phyloP scores from a whole-genome alignment of 2,329 filamentous ascomycete genomes.

The Calonectria montana region DNA sequence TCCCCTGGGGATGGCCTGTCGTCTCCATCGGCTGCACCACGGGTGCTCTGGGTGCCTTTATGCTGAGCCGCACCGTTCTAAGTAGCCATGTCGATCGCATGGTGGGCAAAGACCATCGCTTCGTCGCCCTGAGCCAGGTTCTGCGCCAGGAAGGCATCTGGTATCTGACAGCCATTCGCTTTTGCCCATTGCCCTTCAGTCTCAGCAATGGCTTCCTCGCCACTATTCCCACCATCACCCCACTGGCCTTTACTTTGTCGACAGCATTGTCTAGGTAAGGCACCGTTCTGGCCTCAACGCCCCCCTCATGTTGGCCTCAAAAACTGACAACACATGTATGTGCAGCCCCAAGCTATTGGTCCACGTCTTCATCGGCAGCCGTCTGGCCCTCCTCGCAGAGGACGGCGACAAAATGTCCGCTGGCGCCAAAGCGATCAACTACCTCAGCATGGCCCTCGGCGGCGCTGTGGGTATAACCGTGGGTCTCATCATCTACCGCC shows the following conservation, averaged over 20 bases:
- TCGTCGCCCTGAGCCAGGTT: constrained; percentile 88
- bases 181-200: constrained; percentile 93
- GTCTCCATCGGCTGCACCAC: constrained; percentile 81
- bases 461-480: constrained; percentile 78
- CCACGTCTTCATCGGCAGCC: constrained; percentile 90
- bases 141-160: constrained; percentile 91
- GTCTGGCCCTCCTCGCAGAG: constrained; percentile 86
- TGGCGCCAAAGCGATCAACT: constrained; percentile 84
- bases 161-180: constrained; percentile 88
- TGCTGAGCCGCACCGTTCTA: constrained; percentile 83
- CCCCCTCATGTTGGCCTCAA: not conserved
- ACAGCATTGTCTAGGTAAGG: constrained; percentile 78
- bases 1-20: constrained; percentile 80
- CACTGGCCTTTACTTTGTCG: constrained; percentile 80
- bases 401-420: constrained; percentile 84
- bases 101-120: constrained; percentile 85
- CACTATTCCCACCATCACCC: constrained; percentile 89
- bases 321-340: constrained; percentile 12
- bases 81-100: constrained; percentile 82
- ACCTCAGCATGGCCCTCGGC: constrained; percentile 81
- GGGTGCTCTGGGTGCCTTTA: constrained; percentile 83
- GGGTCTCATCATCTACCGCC: constrained; percentile 86
- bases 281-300: not conserved
- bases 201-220: constrained; percentile 94
- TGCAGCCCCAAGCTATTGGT: constrained; percentile 85